A percentile compares a stretch with the other conserved stretches of the same genome.
phyloP scores from a whole-genome alignment of 2,329 filamentous ascomycete genomes.

The Neocucurbitaria cava region DNA sequence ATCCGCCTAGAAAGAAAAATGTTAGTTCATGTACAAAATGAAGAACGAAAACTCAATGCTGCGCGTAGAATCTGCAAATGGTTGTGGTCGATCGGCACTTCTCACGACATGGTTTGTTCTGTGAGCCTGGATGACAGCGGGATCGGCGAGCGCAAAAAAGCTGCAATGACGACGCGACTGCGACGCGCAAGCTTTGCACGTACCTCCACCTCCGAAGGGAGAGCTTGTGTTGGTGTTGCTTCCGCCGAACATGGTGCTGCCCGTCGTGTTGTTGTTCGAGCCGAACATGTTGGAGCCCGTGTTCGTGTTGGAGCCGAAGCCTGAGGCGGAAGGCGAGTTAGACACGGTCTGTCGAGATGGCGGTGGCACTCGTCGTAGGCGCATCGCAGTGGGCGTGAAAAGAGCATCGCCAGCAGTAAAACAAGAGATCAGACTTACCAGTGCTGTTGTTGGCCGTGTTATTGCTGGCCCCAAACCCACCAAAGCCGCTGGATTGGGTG shows the following conservation, averaged over 20 bases:
- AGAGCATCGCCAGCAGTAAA: conserved; percentile 14
- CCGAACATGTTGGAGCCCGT: conserved; percentile 46
- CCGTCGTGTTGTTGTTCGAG: conserved; percentile 37
- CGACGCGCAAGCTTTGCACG: conserved; percentile 45
- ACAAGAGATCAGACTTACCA: conserved; percentile 58
- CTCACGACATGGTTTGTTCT: neutral
- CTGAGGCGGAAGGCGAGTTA: conserved; percentile 51
- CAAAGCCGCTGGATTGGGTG: conserved; percentile 43
- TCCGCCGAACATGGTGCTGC: conserved; percentile 42
- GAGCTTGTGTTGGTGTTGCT: conserved; percentile 38
- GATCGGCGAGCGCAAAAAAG: conserved; percentile 1
- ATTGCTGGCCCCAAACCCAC: conserved; percentile 51
- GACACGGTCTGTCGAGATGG: conserved; percentile 40
- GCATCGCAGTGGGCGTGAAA: conserved; percentile 38
- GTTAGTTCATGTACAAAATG: conserved; percentile 26
- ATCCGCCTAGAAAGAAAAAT: conserved; percentile 35
- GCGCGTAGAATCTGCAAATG: neutral
- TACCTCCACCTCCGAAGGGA: conserved; percentile 48
- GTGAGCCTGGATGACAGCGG: neutral
- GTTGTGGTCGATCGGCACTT: neutral
- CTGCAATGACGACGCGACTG: conserved; percentile 30
- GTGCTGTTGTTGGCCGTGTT: conserved; percentile 42
- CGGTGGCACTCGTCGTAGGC: conserved; percentile 37
- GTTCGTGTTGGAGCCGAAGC: conserved; percentile 48
- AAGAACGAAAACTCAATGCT: neutral